Evolutionary conservation across 2,329 filamentous ascomycete genomes (phyloP).

Genomic region (Aspergillus pseudoterreus): DNA sequence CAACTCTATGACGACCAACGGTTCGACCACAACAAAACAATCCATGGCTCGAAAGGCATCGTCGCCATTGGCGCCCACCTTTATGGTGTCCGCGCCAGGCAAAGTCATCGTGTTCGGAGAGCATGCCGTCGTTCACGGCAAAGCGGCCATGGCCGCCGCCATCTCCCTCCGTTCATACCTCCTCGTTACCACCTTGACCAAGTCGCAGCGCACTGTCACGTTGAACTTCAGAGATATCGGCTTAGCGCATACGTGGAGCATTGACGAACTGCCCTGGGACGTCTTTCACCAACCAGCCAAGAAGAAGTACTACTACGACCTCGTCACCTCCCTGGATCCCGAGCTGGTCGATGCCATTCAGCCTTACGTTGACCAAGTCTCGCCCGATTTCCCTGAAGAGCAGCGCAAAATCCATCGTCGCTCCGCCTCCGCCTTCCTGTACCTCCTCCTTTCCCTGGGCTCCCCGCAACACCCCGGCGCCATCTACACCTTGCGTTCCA

Average conservation of each 20-base stretch:
- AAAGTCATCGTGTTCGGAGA: constrained; percentile 99
- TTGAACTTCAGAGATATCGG: constrained; percentile 89
- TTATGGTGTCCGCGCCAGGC: constrained; percentile 96
- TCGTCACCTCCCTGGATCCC: constrained; percentile 76
- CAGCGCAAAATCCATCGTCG: constrained; percentile 78
- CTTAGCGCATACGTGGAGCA: constrained; percentile 88
- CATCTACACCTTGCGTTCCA: constrained; percentile 86
- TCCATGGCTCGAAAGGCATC: constrained; percentile 39
- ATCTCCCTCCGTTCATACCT: constrained; percentile 96
- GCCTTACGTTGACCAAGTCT: constrained; percentile 72
- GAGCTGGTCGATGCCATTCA: constrained; percentile 78
- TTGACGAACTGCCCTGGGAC: constrained; percentile 84
- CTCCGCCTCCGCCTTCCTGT: constrained; percentile 83
- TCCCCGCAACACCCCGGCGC: constrained; percentile 74
- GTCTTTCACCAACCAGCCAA: constrained; percentile 74
- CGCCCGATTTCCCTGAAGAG: constrained; percentile 61
- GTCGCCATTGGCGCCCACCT: constrained; percentile 71
- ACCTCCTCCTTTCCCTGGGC: constrained; percentile 85
- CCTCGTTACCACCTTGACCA: constrained; percentile 88
- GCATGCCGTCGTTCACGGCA: constrained; percentile 96
- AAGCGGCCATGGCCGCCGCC: constrained; percentile 90
- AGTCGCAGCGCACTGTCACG: constrained; percentile 82
- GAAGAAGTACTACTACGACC: constrained; percentile 93
- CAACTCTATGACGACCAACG: constrained; percentile 20
- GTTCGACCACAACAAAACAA: constrained; percentile 13